Evolutionary conservation across 768 basidiomycete species (phyloP).

Genomic region (Phanerochaete sordida): DNA sequence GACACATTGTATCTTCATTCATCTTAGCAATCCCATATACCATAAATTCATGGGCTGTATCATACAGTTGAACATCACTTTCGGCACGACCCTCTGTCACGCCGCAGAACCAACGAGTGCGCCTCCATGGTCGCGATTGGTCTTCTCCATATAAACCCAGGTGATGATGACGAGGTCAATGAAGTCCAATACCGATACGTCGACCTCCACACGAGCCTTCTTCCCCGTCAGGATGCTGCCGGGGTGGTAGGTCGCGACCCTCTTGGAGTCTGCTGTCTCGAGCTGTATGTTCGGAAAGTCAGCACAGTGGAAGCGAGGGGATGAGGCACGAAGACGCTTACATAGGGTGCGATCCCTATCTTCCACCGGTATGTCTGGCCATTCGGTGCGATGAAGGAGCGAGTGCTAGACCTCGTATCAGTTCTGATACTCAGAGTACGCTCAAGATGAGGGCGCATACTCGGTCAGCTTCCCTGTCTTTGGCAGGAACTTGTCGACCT

Average conservation of each 20-base stretch:
- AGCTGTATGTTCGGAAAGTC: no score
- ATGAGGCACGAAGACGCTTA: neutral
- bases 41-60: no score
- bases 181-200: neutral
- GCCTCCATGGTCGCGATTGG: no score
- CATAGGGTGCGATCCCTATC: neutral
- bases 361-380: constrained; percentile 6
- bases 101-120: no score
- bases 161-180: constrained; percentile 8
- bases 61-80: no score
- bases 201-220: neutral
- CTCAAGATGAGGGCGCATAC: neutral
- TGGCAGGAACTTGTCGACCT: constrained; percentile 2
- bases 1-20: no score
- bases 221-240: neutral
- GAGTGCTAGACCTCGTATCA: neutral
- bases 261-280: neutral
- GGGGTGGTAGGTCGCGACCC: neutral
- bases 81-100: no score
- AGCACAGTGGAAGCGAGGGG: neutral
- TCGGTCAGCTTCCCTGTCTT: neutral
- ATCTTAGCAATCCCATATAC: no score
- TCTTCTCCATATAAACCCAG: constrained; percentile 9
- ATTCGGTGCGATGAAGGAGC: constrained; percentile 2
- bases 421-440: neutral